Conservation (phyloP, 805 yeast species). For the Hanseniaspora nectarophila region DNA sequence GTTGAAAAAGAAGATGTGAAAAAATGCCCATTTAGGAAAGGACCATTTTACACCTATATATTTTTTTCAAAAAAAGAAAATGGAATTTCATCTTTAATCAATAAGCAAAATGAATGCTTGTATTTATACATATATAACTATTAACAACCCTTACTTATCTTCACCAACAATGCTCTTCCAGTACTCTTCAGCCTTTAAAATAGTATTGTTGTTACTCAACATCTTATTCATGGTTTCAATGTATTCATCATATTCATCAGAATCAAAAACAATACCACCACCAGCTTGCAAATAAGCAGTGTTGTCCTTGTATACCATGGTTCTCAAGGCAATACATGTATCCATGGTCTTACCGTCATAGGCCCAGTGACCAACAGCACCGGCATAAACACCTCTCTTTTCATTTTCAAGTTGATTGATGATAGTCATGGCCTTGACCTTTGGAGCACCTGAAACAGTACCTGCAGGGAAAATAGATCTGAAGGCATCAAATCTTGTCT, state of each 20-base stretch:
- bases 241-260: slow-evolving; percentile 91
- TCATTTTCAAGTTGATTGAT: slow-evolving; percentile 82
- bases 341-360: slow-evolving; percentile 92
- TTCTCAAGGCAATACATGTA: slow-evolving; percentile 92
- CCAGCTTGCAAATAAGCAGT: slow-evolving; percentile 94
- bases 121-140: no score
- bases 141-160: neutral
- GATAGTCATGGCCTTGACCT: slow-evolving; percentile 90
- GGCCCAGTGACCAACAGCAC: slow-evolving; percentile 98
- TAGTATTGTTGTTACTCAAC: slow-evolving; percentile 82
- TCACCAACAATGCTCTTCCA: slow-evolving; percentile 43
- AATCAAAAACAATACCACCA: slow-evolving; percentile 93
- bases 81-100: neutral
- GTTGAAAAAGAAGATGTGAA: no score
- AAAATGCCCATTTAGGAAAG: no score
- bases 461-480: slow-evolving; percentile 98
- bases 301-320: slow-evolving; percentile 90
- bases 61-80: no score
- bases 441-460: slow-evolving; percentile 97
- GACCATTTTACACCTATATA: no score
- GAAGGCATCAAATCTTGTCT: slow-evolving; percentile 91
- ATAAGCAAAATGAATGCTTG: no score
- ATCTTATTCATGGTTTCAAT: slow-evolving; percentile 94
- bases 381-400: slow-evolving; percentile 93
- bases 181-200: slow-evolving; percentile 79